These are phyloP conservation scores for Hansenula anomala DNA, from an alignment of 1,139 yeast species.

Conservation along the genomic window DNA sequence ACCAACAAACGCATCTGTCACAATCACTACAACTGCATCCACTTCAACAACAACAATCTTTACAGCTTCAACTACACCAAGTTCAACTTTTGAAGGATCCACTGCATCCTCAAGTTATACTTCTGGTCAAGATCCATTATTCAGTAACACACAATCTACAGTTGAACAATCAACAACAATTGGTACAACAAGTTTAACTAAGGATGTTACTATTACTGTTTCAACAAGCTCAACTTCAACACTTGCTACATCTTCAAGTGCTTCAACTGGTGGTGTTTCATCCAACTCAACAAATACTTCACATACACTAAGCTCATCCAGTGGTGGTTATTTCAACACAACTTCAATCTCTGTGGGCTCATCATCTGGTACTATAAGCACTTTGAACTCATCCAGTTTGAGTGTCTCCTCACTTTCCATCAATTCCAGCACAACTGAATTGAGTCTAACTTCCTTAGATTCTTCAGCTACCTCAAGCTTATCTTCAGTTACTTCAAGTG, in stretches of 20 bases:
- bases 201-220: constrained; percentile 10
- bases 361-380: background rate
- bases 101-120: constrained; percentile 15
- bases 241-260: constrained; percentile 4
- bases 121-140: constrained; percentile 19
- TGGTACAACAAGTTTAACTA: constrained; percentile 19
- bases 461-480: constrained; percentile 1
- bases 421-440: too few species aligned
- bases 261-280: background rate
- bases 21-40: constrained; percentile 15
- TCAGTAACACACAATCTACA: constrained; percentile 18
- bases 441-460: background rate
- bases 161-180: constrained; percentile 19
- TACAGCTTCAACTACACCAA: constrained; percentile 14
- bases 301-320: background rate
- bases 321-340: constrained; percentile 4
- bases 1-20: background rate
- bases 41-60: constrained; percentile 19
- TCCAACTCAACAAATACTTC: constrained; percentile 1
- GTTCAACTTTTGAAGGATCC: constrained; percentile 15
- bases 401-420: too few species aligned
- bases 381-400: background rate
- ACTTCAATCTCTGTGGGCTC: background rate
- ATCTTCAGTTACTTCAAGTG: background rate
- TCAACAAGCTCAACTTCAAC: background rate